phyloP scores from a whole-genome alignment of 805 yeast species.

The Spencermartinsiella europaea region DNA sequence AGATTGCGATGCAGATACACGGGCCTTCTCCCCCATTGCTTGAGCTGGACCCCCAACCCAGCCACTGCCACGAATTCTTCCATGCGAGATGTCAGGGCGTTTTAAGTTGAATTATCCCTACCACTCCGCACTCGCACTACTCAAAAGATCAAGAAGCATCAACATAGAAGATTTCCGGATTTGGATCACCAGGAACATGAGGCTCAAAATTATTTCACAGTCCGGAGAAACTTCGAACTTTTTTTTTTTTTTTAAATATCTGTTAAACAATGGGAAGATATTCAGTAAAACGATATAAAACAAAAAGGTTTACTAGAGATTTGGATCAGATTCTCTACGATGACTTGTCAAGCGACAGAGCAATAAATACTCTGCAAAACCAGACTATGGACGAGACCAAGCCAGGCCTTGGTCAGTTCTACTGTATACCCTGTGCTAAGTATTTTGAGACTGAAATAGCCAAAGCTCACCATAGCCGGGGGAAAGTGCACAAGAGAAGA shows the following conservation, averaged over 20 bases:
- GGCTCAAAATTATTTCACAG: not conserved
- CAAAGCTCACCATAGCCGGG: conserved; percentile 62
- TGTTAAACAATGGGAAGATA: conserved; percentile 67
- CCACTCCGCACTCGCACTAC: too few relatives aligned
- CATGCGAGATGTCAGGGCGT: not conserved
- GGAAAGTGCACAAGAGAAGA: conserved; percentile 83
- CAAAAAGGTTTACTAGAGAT: conserved; percentile 51
- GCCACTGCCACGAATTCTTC: not conserved
- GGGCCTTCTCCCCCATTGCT: not conserved
- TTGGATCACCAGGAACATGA: too few relatives aligned
- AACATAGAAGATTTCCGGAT: too few relatives aligned
- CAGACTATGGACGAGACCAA: conserved; percentile 85
- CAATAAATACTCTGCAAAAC: conserved; percentile 55
- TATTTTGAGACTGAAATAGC: conserved; percentile 78
- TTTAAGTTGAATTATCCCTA: too few relatives aligned
- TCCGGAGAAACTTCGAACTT: not conserved
- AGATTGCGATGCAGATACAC: not conserved
- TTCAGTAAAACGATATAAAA: conserved; percentile 75
- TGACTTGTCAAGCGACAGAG: conserved; percentile 61
- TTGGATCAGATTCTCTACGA: conserved; percentile 68
- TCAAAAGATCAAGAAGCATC: too few relatives aligned
- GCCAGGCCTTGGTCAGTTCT: conserved; percentile 93
- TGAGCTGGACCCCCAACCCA: not conserved
- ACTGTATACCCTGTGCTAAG: conserved; percentile 91
- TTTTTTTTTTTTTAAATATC: not conserved